Conservation (phyloP, 1,284 basidiomycete genomes). For the Pseudozyma sp. region DNA sequence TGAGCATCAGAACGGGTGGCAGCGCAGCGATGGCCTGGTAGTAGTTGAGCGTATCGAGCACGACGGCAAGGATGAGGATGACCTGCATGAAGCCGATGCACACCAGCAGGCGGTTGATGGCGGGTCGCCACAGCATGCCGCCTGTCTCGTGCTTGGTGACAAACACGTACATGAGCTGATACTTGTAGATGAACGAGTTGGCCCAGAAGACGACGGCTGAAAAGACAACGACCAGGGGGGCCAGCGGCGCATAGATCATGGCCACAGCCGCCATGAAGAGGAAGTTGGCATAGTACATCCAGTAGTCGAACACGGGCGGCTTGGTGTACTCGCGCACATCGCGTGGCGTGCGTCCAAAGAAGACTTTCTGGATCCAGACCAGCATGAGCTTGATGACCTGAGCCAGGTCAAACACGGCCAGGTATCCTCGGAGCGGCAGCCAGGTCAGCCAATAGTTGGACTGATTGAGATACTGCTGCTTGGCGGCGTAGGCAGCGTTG, state of each 20-base stretch:
- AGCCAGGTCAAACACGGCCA: slow-evolving; percentile 92
- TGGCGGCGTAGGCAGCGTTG: slow-evolving; percentile 46
- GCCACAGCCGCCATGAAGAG: slow-evolving; percentile 65
- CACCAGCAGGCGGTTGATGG: slow-evolving; percentile 64
- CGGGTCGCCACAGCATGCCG: slow-evolving; percentile 66
- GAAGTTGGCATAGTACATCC: slow-evolving; percentile 77
- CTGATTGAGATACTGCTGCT: slow-evolving; percentile 61
- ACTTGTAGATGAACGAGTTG: slow-evolving; percentile 65
- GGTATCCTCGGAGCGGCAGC: slow-evolving; percentile 83
- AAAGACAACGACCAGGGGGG: slow-evolving; percentile 62
- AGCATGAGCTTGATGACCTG: slow-evolving; percentile 90
- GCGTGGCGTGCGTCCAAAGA: slow-evolving; percentile 94
- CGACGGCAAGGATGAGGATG: slow-evolving; percentile 60
- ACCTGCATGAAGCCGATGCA: slow-evolving; percentile 67
- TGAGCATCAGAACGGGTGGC: slow-evolving; percentile 61
- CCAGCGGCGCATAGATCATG: slow-evolving; percentile 63
- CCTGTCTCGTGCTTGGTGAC: slow-evolving; percentile 68
- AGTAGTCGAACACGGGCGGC: slow-evolving; percentile 90
- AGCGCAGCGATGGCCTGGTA: slow-evolving; percentile 57
- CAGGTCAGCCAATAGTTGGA: slow-evolving; percentile 68
- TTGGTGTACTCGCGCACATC: slow-evolving; percentile 96
- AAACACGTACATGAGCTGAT: slow-evolving; percentile 68
- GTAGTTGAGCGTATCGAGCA: slow-evolving; percentile 52
- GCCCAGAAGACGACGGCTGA: slow-evolving; percentile 59
- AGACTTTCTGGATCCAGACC: slow-evolving; percentile 81